phyloP scores from a whole-genome alignment of 1,139 yeast genomes.

The Taiozyma onychis region DNA sequence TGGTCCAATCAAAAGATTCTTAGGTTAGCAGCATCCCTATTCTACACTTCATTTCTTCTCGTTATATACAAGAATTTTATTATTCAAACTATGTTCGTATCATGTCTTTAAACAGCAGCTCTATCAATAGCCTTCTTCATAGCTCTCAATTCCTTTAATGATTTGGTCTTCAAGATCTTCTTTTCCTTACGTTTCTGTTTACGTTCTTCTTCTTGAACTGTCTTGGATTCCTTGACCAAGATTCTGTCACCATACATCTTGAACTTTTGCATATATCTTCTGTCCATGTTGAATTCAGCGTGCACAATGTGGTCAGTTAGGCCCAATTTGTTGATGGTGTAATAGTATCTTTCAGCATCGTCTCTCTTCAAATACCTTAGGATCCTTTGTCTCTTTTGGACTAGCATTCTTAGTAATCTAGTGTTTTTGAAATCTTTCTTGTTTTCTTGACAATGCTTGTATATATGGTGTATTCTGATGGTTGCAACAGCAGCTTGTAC shows the following conservation, averaged over 20 bases:
- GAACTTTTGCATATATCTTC: conserved; percentile 79
- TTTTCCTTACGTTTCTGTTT: conserved; percentile 38
- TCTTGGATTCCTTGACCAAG: conserved; percentile 39
- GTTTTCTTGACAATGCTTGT: conserved; percentile 66
- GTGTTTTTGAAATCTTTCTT: conserved; percentile 71
- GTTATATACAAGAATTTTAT: conserved; percentile 2
- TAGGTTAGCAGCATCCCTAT: conserved; percentile 27
- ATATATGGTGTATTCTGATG: conserved; percentile 70
- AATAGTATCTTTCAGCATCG: conserved; percentile 75
- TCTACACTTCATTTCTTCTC: not conserved
- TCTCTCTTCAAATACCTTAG: conserved; percentile 76
- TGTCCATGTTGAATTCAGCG: conserved; percentile 79
- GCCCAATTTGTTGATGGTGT: conserved; percentile 84
- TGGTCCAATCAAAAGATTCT: conserved; percentile 60
- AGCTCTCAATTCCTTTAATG: conserved; percentile 18
- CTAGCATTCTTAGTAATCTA: conserved; percentile 70
- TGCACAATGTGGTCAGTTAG: conserved; percentile 74
- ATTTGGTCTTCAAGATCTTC: conserved; percentile 25
- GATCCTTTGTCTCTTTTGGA: conserved; percentile 82
- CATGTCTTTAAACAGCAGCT: conserved; percentile 3
- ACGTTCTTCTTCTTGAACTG: conserved; percentile 35
- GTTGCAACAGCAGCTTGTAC: conserved; percentile 93
- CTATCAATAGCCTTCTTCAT: conserved; percentile 21
- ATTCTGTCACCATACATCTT: conserved; percentile 50
- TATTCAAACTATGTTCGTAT: not conserved